Conservation (phyloP, 1,284 basidiomycete genomes). For the Tausonia pullulans region DNA sequence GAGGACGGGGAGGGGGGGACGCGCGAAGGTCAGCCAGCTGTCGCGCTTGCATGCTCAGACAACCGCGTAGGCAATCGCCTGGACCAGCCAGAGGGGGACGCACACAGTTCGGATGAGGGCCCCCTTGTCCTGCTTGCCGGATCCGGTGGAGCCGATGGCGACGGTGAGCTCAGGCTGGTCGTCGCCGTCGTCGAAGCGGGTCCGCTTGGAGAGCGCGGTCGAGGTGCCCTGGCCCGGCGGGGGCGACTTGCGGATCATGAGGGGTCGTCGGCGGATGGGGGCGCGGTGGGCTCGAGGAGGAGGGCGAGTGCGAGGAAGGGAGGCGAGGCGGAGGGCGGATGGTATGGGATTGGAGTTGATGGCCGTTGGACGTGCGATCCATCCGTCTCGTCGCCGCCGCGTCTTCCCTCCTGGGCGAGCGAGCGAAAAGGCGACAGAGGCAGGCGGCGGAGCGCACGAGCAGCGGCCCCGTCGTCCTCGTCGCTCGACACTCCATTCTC, state of each 20-base stretch:
- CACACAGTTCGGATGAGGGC: conserved; percentile 23
- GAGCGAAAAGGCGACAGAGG: too few species aligned
- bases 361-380: too few species aligned
- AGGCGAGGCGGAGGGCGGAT: too few species aligned
- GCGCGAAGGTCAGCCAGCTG: too few species aligned
- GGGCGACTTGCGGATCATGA: conserved; percentile 30
- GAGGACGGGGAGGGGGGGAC: neutral
- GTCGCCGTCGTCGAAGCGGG: conserved; percentile 29
- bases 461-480: too few species aligned
- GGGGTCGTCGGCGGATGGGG: too few species aligned
- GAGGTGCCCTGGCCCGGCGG: conserved; percentile 27
- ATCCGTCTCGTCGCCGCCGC: too few species aligned
- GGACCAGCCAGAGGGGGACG: neutral
- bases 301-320: too few species aligned
- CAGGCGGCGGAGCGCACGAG: too few species aligned
- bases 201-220: conserved; percentile 31
- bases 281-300: too few species aligned
- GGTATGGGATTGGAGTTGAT: too few species aligned
- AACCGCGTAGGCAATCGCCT: conserved; percentile 24
- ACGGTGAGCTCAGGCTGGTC: conserved; percentile 17
- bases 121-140: conserved; percentile 11
- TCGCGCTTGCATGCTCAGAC: neutral
- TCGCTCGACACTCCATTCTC: neutral
- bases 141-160: conserved; percentile 14
- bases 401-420: too few species aligned